These are phyloP conservation scores for Saccharomyces hybrid DNA, from an alignment of 1,139 yeast genomes.

Conservation along the genomic window DNA sequence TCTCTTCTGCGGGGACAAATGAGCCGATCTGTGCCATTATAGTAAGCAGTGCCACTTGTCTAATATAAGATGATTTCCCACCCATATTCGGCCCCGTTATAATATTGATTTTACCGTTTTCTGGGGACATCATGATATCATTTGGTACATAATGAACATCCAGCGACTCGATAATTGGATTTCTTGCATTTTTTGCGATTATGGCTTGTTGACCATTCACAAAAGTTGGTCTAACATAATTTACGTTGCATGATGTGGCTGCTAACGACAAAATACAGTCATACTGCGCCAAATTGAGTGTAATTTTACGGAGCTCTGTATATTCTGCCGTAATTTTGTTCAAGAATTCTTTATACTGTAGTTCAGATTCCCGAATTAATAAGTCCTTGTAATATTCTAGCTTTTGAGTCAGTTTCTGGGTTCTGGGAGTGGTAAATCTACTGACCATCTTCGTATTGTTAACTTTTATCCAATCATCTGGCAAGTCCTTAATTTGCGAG, in stretches of 20 bases:
- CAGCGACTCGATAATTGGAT: constrained; percentile 68
- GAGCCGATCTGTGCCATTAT: constrained; percentile 47
- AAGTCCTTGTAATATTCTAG: constrained; percentile 58
- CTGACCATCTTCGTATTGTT: constrained; percentile 65
- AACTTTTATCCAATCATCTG: constrained; percentile 67
- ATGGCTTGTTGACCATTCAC: constrained; percentile 45
- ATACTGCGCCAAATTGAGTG: constrained; percentile 47
- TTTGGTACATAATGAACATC: constrained; percentile 58
- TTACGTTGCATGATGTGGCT: constrained; percentile 42
- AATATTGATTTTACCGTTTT: constrained; percentile 45
- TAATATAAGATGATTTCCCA: constrained; percentile 45
- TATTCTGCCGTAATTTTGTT: constrained; percentile 42
- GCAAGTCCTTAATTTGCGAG: constrained; percentile 48
- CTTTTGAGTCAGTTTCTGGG: constrained; percentile 43
- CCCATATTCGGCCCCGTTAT: constrained; percentile 60
- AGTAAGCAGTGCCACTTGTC: constrained; percentile 39
- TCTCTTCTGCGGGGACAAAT: constrained; percentile 42
- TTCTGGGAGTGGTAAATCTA: constrained; percentile 61
- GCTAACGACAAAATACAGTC: constrained; percentile 74
- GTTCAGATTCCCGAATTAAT: constrained; percentile 47
- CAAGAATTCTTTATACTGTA: constrained; percentile 48
- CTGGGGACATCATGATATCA: constrained; percentile 43
- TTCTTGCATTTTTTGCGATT: constrained; percentile 52
- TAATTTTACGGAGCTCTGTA: constrained; percentile 42
- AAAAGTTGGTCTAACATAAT: constrained; percentile 50